A percentile compares a stretch with the other conserved stretches of the same genome.
Evolutionary conservation across 768 basidiomycete genomes (phyloP).

Genomic region (Psilocybe cyanescens): DNA sequence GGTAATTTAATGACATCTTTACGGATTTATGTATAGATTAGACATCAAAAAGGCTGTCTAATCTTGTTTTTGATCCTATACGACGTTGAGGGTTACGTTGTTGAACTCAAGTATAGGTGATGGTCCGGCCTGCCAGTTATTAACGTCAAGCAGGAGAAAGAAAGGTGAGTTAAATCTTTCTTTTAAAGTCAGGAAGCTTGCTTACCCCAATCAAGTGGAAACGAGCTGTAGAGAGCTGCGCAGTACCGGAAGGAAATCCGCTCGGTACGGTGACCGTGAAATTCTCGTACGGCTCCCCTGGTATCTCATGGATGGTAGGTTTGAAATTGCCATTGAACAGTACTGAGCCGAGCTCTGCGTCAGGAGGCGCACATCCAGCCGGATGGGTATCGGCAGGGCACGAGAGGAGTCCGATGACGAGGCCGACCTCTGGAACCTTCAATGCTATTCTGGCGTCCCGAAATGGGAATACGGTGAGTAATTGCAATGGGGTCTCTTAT

Average conservation of each 20-base stretch:
- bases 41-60: background rate
- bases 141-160: background rate
- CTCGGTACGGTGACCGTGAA: slow-evolving; percentile 41
- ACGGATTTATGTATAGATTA: background rate
- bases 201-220: slow-evolving; percentile 38
- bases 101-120: slow-evolving; percentile 30
- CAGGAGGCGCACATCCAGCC: slow-evolving; percentile 23
- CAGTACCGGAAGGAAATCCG: slow-evolving; percentile 23
- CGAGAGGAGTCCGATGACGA: slow-evolving; percentile 44
- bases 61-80: background rate
- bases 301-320: slow-evolving; percentile 34
- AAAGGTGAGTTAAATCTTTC: background rate
- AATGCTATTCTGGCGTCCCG: slow-evolving; percentile 33
- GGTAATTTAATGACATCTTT: too few relatives aligned
- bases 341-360: slow-evolving; percentile 36
- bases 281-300: slow-evolving; percentile 45
- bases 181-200: too few relatives aligned
- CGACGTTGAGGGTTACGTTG: slow-evolving; percentile 22
- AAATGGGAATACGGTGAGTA: background rate
- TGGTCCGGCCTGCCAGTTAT: slow-evolving; percentile 28
- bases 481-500: background rate
- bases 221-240: slow-evolving; percentile 31
- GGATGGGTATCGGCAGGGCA: slow-evolving; percentile 29
- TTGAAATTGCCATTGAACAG: slow-evolving; percentile 44
- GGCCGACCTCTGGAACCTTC: slow-evolving; percentile 46